Conservation (phyloP, 1,139 yeast species). For the Sugiyamaella grinbergsii region DNA sequence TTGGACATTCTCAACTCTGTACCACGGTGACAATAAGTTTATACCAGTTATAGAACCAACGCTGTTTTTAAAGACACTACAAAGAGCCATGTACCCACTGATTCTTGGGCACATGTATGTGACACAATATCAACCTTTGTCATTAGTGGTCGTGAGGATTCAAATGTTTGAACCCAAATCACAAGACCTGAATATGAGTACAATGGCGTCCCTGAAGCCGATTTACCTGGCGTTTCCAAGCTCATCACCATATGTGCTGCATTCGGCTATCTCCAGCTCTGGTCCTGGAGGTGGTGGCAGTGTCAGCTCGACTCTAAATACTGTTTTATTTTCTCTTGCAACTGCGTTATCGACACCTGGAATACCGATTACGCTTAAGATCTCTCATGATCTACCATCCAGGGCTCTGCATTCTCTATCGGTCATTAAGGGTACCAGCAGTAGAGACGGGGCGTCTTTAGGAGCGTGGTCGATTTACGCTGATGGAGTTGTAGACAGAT, state of each 20-base stretch:
- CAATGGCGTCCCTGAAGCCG: constrained; percentile 58
- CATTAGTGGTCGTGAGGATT: constrained; percentile 61
- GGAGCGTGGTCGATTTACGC: constrained; percentile 39
- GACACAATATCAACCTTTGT: constrained; percentile 65
- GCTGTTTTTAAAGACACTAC: constrained; percentile 51
- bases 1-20: constrained; percentile 64
- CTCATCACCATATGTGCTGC: constrained; percentile 68
- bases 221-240: constrained; percentile 66
- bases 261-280: constrained; percentile 50
- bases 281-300: constrained; percentile 39
- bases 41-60: constrained; percentile 46
- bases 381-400: constrained; percentile 51
- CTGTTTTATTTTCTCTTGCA: constrained; percentile 51
- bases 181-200: constrained; percentile 30
- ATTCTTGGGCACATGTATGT: constrained; percentile 58
- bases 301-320: constrained; percentile 43
- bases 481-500: constrained; percentile 33
- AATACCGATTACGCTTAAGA: constrained; percentile 40
- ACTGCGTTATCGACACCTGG: constrained; percentile 51
- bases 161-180: constrained; percentile 61
- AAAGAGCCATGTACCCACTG: constrained; percentile 47
- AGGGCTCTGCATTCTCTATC: constrained; percentile 57
- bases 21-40: constrained; percentile 36
- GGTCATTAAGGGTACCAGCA: constrained; percentile 58
- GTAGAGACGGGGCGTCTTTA: constrained; percentile 32